Percentiles rank a stretch among this genome's conserved stretches.
Evolutionary conservation across 179 eudicot genomes (phyloP).

Genomic region (Pouteria campechiana): DNA sequence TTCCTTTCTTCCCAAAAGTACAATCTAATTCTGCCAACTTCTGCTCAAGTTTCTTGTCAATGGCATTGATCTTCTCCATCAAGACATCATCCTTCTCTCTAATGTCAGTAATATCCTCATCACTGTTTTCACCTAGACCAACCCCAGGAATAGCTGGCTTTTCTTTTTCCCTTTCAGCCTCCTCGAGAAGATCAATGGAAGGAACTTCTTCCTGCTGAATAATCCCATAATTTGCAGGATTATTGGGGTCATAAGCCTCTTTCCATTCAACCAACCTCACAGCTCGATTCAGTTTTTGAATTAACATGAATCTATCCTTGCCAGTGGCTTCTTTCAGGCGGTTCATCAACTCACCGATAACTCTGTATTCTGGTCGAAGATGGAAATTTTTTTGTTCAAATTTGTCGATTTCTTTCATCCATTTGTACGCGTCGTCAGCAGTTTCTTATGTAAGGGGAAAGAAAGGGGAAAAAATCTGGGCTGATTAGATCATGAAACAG

Average conservation of each 20-base stretch:
- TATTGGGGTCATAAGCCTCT: constrained; percentile 72
- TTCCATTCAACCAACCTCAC: constrained; percentile 56
- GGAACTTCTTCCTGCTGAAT: constrained; percentile 36
- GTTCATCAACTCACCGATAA: constrained; percentile 76
- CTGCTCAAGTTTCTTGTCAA: constrained; percentile 66
- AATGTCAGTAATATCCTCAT: constrained; percentile 60
- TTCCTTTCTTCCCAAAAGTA: constrained; percentile 91
- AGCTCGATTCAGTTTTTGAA: constrained; percentile 82
- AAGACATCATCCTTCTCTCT: constrained; percentile 79
- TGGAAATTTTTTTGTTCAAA: constrained; percentile 68
- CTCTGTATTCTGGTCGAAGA: constrained; percentile 68
- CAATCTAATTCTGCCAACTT: constrained; percentile 68
- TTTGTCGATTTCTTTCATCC: constrained; percentile 62
- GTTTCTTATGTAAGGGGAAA: constrained; percentile 31
- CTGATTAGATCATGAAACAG: neutral
- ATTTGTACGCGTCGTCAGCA: constrained; percentile 50
- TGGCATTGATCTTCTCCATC: constrained; percentile 56
- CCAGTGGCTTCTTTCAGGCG: constrained; percentile 69
- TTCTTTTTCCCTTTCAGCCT: constrained; percentile 32
- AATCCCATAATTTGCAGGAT: constrained; percentile 63
- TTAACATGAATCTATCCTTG: constrained; percentile 82
- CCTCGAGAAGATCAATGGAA: constrained; percentile 23
- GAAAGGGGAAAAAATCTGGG: neutral
- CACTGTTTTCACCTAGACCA: too few relatives aligned
- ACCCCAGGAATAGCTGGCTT: constrained; percentile 19